Conservation (phyloP, 495 filamentous ascomycete species). For the Aspergillus egyptiacus region DNA sequence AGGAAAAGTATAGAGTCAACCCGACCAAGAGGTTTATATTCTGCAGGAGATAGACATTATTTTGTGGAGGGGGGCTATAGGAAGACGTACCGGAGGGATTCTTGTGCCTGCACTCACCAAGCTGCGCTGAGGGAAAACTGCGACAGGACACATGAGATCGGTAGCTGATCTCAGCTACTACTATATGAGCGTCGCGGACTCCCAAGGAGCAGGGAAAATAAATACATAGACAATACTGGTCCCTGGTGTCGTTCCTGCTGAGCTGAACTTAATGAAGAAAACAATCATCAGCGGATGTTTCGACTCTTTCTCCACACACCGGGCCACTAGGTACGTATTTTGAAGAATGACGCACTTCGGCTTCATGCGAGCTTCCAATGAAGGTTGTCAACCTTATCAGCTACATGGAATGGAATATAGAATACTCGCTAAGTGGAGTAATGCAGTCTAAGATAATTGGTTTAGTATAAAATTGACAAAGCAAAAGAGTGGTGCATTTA, state of each 20-base stretch:
- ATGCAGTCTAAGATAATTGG: neutral
- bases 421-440: too few relatives aligned
- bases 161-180: neutral
- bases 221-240: slow-evolving; percentile 2
- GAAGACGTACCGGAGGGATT: slow-evolving; percentile 27
- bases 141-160: slow-evolving; percentile 20
- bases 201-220: slow-evolving; percentile 1
- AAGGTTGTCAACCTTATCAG: slow-evolving; percentile 41
- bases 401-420: too few relatives aligned
- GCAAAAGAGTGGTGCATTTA: too few relatives aligned
- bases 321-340: too few relatives aligned
- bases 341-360: slow-evolving; percentile 38
- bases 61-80: neutral
- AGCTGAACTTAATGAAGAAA: slow-evolving; percentile 9
- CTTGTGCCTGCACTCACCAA: slow-evolving; percentile 27
- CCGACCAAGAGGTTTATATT: neutral
- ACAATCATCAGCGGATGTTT: slow-evolving; percentile 29
- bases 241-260: slow-evolving; percentile 12
- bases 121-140: slow-evolving; percentile 21
- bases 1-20: neutral
- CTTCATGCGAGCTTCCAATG: slow-evolving; percentile 31
- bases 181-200: neutral
- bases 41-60: neutral
- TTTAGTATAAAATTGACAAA: too few relatives aligned
- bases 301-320: slow-evolving; percentile 40